phyloP scores from a whole-genome alignment of 768 basidiomycete genomes.

The Collybia nuda region DNA sequence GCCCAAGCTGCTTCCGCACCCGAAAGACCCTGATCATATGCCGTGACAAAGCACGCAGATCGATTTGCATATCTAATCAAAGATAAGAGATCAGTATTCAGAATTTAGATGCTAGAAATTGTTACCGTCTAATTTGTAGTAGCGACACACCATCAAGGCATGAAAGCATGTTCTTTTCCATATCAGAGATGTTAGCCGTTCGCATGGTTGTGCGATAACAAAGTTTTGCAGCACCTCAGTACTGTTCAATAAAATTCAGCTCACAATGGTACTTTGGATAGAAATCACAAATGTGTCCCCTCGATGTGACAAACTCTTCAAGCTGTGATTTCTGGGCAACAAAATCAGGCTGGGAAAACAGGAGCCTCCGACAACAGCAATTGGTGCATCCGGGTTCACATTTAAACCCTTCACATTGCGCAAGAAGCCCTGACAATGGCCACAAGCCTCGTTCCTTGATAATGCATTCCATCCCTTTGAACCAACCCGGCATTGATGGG shows the following conservation, averaged over 20 bases:
- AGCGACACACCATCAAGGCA: constrained; percentile 25
- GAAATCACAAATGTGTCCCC: constrained; percentile 30
- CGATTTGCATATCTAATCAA: constrained; percentile 16
- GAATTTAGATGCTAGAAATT: constrained; percentile 3
- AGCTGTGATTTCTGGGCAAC: constrained; percentile 22
- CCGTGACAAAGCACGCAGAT: constrained; percentile 5
- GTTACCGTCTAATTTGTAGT: constrained; percentile 16
- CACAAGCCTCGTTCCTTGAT: constrained; percentile 19
- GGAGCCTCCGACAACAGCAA: constrained; percentile 16
- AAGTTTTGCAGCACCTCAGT: constrained; percentile 33
- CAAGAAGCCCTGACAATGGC: constrained; percentile 15
- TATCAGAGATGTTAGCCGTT: constrained; percentile 21
- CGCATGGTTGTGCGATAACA: constrained; percentile 21
- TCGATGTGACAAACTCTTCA: constrained; percentile 16
- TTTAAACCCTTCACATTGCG: constrained; percentile 22
- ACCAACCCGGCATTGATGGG: constrained; percentile 26
- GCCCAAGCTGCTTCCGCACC: constrained; percentile 11
- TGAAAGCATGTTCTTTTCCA: constrained; percentile 26
- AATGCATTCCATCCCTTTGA: constrained; percentile 35
- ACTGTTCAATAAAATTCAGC: constrained; percentile 1
- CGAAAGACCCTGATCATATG: constrained; percentile 7
- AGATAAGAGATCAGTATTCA: not conserved
- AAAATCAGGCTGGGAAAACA: constrained; percentile 19
- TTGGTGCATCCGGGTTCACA: constrained; percentile 13
- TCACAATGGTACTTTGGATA: constrained; percentile 32